phyloP scores from a whole-genome alignment of 192 early-diverging fungal genomes.

The Rhizophagus clarus region DNA sequence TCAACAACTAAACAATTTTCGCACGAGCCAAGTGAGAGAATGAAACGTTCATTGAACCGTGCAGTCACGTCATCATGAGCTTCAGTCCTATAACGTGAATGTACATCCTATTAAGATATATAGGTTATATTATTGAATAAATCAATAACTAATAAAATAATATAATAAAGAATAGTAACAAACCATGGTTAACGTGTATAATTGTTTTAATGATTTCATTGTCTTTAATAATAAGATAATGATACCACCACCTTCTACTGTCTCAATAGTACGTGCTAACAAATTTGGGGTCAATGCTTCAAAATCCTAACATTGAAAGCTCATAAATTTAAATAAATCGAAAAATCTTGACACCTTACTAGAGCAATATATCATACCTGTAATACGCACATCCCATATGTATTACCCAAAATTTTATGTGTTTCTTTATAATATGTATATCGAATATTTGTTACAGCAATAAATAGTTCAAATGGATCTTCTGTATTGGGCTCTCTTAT shows the following conservation, averaged over 20 bases:
- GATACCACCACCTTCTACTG: slow-evolving; percentile 96
- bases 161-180: slow-evolving; percentile 1
- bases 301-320: slow-evolving; percentile 71
- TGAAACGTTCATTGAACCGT: slow-evolving; percentile 97
- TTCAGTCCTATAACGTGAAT: slow-evolving; percentile 93
- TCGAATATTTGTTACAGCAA: slow-evolving; percentile 92
- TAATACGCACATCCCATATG: slow-evolving; percentile 97
- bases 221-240: slow-evolving; percentile 92
- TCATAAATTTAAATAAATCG: slow-evolving; percentile 20
- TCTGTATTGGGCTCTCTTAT: slow-evolving; percentile 89
- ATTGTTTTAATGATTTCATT: slow-evolving; percentile 94
- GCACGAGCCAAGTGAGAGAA: slow-evolving; percentile 89
- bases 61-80: slow-evolving; percentile 90
- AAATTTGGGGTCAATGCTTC: slow-evolving; percentile 98
- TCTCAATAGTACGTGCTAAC: slow-evolving; percentile 95
- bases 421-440: slow-evolving; percentile 99
- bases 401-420: slow-evolving; percentile 96
- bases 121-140: background rate
- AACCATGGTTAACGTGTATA: slow-evolving; percentile 98
- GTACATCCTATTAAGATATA: slow-evolving; percentile 73
- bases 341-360: background rate
- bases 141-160: background rate
- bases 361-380: slow-evolving; percentile 46
- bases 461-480: slow-evolving; percentile 99
- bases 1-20: slow-evolving; percentile 91